phyloP scores from a whole-genome alignment of 2,329 filamentous ascomycete species.

The Aspergillus udagawae region DNA sequence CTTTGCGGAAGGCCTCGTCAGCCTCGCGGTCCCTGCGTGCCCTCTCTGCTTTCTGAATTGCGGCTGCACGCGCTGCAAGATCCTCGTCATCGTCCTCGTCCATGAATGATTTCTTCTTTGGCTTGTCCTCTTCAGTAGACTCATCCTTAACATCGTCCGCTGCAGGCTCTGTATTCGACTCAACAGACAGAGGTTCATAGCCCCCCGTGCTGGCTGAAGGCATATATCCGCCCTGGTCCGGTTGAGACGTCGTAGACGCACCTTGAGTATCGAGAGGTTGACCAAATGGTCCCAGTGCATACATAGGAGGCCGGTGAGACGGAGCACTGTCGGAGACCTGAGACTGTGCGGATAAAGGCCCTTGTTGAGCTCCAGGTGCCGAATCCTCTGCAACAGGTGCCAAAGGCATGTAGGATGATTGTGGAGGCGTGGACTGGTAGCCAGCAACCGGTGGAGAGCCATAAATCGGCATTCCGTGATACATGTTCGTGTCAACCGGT shows the following conservation, averaged over 20 bases:
- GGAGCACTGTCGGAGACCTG: conserved; percentile 25
- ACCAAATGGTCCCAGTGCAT: conserved; percentile 14
- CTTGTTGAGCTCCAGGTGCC: conserved; percentile 23
- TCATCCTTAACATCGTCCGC: conserved; percentile 49
- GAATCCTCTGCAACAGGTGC: conserved; percentile 38
- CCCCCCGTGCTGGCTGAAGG: conserved; percentile 23
- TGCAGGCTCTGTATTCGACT: conserved; percentile 30
- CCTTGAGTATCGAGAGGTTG: conserved; percentile 18
- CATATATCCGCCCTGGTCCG: conserved; percentile 31
- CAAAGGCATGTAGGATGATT: conserved; percentile 36
- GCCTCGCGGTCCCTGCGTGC: conserved; percentile 72
- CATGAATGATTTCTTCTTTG: conserved; percentile 75
- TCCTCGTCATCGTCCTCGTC: conserved; percentile 74
- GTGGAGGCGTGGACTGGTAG: conserved; percentile 36
- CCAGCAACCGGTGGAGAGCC: conserved; percentile 28
- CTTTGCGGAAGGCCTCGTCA: conserved; percentile 78
- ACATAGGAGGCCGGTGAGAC: conserved; percentile 23
- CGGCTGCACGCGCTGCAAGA: conserved; percentile 52
- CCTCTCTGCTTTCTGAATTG: conserved; percentile 57
- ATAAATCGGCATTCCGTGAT: conserved; percentile 28
- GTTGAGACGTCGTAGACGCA: conserved; percentile 16
- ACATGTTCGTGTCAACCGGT: conserved; percentile 30
- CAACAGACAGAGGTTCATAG: conserved; percentile 38
- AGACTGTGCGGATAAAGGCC: conserved; percentile 10
- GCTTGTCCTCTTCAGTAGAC: conserved; percentile 55